A percentile compares a stretch with the other conserved stretches of the same genome.
Evolutionary conservation across 2,329 filamentous ascomycete species (phyloP).

Genomic region (Sporothrix humicola): DNA sequence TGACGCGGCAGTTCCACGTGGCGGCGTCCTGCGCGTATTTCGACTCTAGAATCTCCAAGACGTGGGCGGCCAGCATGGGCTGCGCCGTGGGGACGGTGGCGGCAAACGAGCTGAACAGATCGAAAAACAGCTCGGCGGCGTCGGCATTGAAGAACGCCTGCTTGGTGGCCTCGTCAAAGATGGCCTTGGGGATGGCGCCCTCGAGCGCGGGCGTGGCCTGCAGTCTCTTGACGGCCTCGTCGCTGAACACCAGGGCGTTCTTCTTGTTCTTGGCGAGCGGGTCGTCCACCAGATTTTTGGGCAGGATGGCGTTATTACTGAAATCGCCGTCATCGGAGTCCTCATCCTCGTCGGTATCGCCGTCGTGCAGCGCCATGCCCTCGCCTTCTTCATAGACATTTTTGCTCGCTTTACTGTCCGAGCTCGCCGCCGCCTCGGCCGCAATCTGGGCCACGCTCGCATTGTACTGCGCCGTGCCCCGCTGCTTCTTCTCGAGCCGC

Average conservation of each 20-base stretch:
- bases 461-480: slow-evolving; percentile 50
- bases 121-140: slow-evolving; percentile 78
- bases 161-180: slow-evolving; percentile 85
- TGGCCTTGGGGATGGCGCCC: slow-evolving; percentile 90
- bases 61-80: slow-evolving; percentile 71
- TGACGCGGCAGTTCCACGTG: slow-evolving; percentile 73
- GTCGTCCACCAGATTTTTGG: slow-evolving; percentile 52
- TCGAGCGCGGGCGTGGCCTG: slow-evolving; percentile 81
- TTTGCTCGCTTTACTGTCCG: slow-evolving; percentile 54
- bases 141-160: slow-evolving; percentile 71
- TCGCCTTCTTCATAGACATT: slow-evolving; percentile 48
- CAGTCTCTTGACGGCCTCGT: slow-evolving; percentile 51
- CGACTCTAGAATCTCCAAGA: slow-evolving; percentile 68
- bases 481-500: slow-evolving; percentile 77
- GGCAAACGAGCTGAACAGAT: slow-evolving; percentile 74
- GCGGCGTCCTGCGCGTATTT: slow-evolving; percentile 65
- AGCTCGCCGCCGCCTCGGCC: slow-evolving; percentile 47
- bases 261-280: slow-evolving; percentile 42
- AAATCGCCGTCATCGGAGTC: slow-evolving; percentile 58
- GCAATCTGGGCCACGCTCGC: slow-evolving; percentile 28
- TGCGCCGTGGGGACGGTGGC: slow-evolving; percentile 63
- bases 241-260: slow-evolving; percentile 51
- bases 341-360: slow-evolving; percentile 54
- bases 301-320: slow-evolving; percentile 50
- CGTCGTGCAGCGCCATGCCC: slow-evolving; percentile 54